phyloP scores from a whole-genome alignment of 1,284 basidiomycete genomes.

The Cutaneotrichosporon curvatum region DNA sequence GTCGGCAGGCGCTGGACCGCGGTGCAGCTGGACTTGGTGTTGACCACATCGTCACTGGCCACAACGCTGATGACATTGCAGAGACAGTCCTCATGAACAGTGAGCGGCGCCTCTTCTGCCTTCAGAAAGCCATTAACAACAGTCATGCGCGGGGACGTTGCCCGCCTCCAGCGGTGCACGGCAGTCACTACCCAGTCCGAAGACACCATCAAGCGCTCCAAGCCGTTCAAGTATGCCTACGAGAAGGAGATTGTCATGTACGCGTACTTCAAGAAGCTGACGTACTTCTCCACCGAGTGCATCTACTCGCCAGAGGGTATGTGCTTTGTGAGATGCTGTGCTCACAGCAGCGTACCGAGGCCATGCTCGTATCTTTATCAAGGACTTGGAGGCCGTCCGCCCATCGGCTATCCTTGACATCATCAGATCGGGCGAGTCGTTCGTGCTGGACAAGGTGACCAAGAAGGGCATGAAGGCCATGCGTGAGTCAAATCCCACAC shows the following conservation, averaged over 20 bases:
- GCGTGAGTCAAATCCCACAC: no score
- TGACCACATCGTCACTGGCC: conserved; percentile 97
- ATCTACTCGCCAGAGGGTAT: conserved; percentile 85
- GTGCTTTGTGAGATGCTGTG: conserved; percentile 4
- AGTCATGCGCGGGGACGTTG: conserved; percentile 98
- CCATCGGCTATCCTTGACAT: conserved; percentile 96
- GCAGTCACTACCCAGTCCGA: conserved; percentile 87
- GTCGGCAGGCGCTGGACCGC: conserved; percentile 89
- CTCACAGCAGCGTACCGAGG: conserved; percentile 72
- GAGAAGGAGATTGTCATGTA: conserved; percentile 99
- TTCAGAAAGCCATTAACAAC: conserved; percentile 2
- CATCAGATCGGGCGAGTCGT: conserved; percentile 89
- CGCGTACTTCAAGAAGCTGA: conserved; percentile 95
- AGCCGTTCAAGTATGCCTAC: conserved; percentile 98
- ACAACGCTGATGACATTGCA: conserved; percentile 98
- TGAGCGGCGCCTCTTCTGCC: conserved; percentile 46
- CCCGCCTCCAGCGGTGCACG: conserved; percentile 86
- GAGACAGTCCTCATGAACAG: conserved; percentile 99
- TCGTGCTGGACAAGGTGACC: conserved; percentile 69
- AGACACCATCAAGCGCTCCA: conserved; percentile 90
- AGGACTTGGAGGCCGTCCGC: conserved; percentile 87
- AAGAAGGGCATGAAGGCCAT: conserved; percentile 68
- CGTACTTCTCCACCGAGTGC: conserved; percentile 99
- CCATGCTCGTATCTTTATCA: conserved; percentile 86
- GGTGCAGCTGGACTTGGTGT: conserved; percentile 83